These are phyloP conservation scores for Geotrichum europaeum DNA, from an alignment of 1,139 yeast genomes.

Conservation along the genomic window DNA sequence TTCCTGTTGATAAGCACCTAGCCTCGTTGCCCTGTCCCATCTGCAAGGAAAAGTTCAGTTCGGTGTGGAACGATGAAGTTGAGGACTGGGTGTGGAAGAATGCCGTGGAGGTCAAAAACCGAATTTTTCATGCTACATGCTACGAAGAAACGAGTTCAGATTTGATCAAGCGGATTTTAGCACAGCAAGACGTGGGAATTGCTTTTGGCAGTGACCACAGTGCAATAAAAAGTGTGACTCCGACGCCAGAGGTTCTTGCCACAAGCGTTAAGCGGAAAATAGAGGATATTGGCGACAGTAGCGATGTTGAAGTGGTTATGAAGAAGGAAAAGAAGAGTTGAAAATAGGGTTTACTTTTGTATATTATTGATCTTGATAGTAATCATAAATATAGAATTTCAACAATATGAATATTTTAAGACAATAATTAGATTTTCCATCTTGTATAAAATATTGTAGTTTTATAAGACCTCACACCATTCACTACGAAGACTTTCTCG, in stretches of 20 bases:
- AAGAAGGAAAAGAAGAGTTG: neutral
- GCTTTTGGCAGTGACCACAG: neutral
- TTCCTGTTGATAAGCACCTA: slow-evolving; percentile 64
- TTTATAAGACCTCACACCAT: no score
- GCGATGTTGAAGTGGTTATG: slow-evolving; percentile 20
- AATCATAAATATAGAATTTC: no score
- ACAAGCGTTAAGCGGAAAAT: slow-evolving; percentile 23
- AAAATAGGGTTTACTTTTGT: neutral
- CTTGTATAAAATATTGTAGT: neutral
- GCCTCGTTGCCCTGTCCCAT: slow-evolving; percentile 75
- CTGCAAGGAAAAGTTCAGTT: slow-evolving; percentile 76
- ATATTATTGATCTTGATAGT: neutral
- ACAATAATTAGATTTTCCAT: no score
- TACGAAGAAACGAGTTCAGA: slow-evolving; percentile 54
- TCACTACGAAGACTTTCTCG: no score
- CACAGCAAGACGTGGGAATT: slow-evolving; percentile 20
- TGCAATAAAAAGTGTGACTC: slow-evolving; percentile 29
- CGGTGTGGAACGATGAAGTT: slow-evolving; percentile 77
- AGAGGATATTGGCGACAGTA: slow-evolving; percentile 17
- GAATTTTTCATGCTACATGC: slow-evolving; percentile 78
- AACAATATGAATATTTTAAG: no score
- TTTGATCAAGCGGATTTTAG: slow-evolving; percentile 28
- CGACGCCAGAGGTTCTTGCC: slow-evolving; percentile 21
- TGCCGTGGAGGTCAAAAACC: slow-evolving; percentile 64
- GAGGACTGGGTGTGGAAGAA: slow-evolving; percentile 97